Evolutionary conservation across 225 moss, liverwort and hornwort species (phyloP), one percentile per base, ranked within the genome.

Genomic region (Thuidium tamariscinum): DNA sequence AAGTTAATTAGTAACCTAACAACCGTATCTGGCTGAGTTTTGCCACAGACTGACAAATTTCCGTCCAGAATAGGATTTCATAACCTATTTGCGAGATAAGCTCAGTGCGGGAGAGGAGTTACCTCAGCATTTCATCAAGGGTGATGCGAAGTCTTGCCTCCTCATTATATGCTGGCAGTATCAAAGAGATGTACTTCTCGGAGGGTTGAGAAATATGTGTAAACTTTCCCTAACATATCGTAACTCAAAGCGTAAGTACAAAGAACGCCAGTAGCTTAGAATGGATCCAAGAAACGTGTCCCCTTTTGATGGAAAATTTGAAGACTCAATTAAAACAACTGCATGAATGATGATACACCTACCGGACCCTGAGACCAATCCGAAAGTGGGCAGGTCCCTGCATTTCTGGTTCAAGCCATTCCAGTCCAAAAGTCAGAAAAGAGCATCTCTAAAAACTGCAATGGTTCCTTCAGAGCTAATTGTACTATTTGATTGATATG

Each of bases 51-150:
- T 59, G 65, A 60, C 21, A 85, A 59, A 26, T 64, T 70, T 77
- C 57, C 57, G 57, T 49, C 36, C 46, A 84, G 51, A 39, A 67
- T 68, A 74, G 32, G 70, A 68, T 55, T 52, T 74, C 74, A 60
- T 36, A 49, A 52, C 21, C 36, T 29, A 57, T 76, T 81, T 74
- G 64, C 71, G 56, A 86, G 62, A 63, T 62, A 63, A 69, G 41
- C 26, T 66, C 39, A 62, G 62, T 27, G 82, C 39, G 39, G 65
- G 27, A 65, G 70, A 83, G 72, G 60, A 80, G n/a, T 63, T 80
- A 90, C 92, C 89, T 84, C 69, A 92, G 74, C 92, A 92, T 92
- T 79, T 92, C 92, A 87, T 90, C 88, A 69, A 92, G 87, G 68
- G 90, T 92, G 68, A 92, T 89, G 49, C 83, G 79, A 69, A 92